Percentiles rank a stretch among this genome's conserved stretches.
These are phyloP conservation scores for Xerocomus subilludens DNA, from an alignment of 1,284 basidiomycete genomes.

Conservation along the genomic window DNA sequence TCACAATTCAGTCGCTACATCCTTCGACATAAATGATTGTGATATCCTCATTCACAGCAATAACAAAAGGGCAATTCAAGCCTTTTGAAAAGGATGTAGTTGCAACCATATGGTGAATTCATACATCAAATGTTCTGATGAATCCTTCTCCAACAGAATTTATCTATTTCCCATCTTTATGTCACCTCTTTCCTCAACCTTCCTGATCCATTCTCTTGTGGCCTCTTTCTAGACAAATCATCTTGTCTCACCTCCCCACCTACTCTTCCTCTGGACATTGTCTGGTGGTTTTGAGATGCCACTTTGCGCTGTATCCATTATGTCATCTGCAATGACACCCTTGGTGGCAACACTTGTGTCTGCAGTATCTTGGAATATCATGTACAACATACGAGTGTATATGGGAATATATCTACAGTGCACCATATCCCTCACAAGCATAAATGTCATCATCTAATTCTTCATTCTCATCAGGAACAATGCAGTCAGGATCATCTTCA, in stretches of 20 bases:
- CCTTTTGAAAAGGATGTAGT: neutral
- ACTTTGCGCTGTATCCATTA: too few relatives aligned
- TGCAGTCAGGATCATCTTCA: too few relatives aligned
- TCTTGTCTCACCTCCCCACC: neutral
- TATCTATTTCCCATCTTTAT: neutral
- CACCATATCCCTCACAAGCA: constrained; percentile 18
- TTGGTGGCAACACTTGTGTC: too few relatives aligned
- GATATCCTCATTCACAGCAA: neutral
- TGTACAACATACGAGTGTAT: too few relatives aligned
- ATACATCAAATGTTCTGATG: neutral
- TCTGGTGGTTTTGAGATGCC: neutral
- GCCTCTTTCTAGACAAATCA: neutral
- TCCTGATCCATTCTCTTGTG: neutral
- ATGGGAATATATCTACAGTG: too few relatives aligned
- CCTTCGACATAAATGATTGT: neutral
- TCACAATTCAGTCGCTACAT: neutral
- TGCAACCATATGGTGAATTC: neutral
- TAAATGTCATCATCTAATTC: too few relatives aligned
- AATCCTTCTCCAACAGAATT: neutral
- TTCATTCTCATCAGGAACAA: too few relatives aligned
- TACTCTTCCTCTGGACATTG: neutral
- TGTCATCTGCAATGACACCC: too few relatives aligned
- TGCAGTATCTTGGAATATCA: constrained; percentile 43
- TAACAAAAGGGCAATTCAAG: neutral
- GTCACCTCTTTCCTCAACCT: neutral